Conservation (phyloP, 2,329 filamentous ascomycete genomes). For the Coccinonectria pachysandricola region DNA sequence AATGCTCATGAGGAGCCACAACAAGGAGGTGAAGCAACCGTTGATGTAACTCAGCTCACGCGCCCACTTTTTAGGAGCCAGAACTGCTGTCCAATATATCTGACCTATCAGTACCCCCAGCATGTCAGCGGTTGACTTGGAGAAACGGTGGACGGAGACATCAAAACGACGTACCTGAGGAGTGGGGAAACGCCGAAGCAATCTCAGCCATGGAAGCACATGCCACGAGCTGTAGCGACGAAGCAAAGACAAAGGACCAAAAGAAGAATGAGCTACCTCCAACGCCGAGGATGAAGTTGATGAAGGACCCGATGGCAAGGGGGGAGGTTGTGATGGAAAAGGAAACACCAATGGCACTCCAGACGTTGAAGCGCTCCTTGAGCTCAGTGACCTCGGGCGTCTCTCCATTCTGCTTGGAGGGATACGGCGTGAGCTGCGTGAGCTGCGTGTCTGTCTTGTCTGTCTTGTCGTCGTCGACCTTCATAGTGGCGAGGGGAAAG, state of each 20-base stretch:
- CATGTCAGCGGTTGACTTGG: too few species aligned
- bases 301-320: background rate
- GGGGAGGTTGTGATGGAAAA: background rate
- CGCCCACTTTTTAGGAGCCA: background rate
- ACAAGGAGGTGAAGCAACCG: background rate
- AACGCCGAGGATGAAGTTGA: background rate
- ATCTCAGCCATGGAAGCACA: conserved; percentile 1
- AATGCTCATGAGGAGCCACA: conserved; percentile 1
- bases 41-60: conserved; percentile 1
- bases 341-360: background rate
- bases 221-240: background rate
- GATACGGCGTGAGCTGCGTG: too few species aligned
- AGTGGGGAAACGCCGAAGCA: conserved; percentile 1
- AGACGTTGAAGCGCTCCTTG: background rate
- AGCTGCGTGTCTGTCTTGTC: too few species aligned
- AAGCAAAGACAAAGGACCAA: background rate
- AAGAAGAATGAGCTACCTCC: conserved; percentile 2
- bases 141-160: too few species aligned
- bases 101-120: too few species aligned
- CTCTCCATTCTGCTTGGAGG: background rate
- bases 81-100: background rate
- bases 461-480: too few species aligned
- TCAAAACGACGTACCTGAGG: conserved; percentile 1
- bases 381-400: background rate
- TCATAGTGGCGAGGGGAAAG: too few species aligned